Evolutionary conservation across 176 grass and related monocot species (phyloP).

Genomic region (Saccharum spontaneum): DNA sequence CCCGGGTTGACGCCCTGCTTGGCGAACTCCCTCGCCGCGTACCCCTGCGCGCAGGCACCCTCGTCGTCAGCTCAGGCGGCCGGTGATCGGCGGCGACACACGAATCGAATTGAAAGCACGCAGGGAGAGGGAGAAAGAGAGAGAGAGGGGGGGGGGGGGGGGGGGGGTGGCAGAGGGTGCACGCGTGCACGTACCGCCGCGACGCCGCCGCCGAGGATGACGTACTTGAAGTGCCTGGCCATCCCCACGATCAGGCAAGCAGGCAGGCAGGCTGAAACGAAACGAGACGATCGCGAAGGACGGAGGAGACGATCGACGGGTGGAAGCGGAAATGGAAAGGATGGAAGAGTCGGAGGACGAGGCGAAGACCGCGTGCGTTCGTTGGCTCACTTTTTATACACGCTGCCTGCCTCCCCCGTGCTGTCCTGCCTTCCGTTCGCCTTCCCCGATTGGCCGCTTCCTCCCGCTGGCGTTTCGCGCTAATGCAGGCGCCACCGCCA

Average conservation of each 20-base stretch:
- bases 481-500: not conserved
- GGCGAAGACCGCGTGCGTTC: constrained; percentile 24
- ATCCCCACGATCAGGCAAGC: constrained; percentile 8
- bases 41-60: constrained; percentile 50
- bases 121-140: not conserved
- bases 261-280: not conserved
- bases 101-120: not conserved
- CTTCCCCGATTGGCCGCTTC: not conserved
- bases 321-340: not conserved
- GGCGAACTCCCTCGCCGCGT: constrained; percentile 82
- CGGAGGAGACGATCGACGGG: not conserved
- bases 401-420: not conserved
- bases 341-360: not conserved
- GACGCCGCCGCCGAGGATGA: constrained; percentile 92
- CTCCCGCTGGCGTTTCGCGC: not conserved
- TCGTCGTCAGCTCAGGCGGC: not conserved
- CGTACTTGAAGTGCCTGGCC: constrained; percentile 79
- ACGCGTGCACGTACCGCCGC: constrained; percentile 46
- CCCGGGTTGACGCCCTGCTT: constrained; percentile 80
- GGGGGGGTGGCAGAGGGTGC: not conserved
- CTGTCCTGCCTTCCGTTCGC: too few species aligned
- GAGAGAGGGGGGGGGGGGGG: too few species aligned
- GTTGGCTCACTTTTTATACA: constrained; percentile 37
- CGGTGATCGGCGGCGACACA: not conserved
- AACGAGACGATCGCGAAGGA: not conserved